Percentiles rank a stretch among this genome's conserved stretches.
phyloP scores from a whole-genome alignment of 768 basidiomycete species.

The Mrakia hoshinonis region DNA sequence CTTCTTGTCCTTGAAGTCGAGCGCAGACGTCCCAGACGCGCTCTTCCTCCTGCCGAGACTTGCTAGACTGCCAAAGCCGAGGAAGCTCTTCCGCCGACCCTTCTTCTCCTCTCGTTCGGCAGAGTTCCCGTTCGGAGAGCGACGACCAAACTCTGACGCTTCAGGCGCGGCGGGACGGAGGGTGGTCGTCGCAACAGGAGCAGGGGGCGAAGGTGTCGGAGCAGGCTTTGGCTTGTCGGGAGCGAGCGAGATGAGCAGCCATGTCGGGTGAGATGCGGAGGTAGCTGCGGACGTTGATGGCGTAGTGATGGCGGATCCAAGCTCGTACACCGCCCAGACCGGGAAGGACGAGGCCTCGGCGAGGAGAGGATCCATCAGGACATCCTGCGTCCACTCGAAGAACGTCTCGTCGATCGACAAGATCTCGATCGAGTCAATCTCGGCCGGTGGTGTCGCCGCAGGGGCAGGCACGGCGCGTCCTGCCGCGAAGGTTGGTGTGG shows the following conservation, averaged over 20 bases:
- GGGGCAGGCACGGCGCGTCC: background rate
- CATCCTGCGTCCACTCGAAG: slow-evolving; percentile 10
- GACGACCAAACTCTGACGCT: background rate
- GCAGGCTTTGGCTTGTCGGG: background rate
- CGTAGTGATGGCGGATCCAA: background rate
- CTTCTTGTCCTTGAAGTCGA: background rate
- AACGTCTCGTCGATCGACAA: slow-evolving; percentile 4
- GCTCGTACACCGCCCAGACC: slow-evolving; percentile 14
- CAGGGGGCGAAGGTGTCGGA: background rate
- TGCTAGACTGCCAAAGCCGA: background rate
- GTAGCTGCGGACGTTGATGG: background rate
- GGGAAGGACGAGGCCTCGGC: background rate
- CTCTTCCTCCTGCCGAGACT: background rate
- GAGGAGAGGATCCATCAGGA: background rate
- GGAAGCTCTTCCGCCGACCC: background rate
- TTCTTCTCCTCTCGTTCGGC: background rate
- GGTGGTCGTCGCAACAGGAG: background rate
- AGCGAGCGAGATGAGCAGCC: slow-evolving; percentile 14
- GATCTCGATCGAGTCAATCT: background rate
- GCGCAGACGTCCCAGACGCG: background rate
- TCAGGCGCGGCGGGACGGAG: background rate
- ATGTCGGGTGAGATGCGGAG: background rate
- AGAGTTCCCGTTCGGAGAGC: background rate
- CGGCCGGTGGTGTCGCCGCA: background rate
- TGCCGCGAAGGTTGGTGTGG: background rate